Evolutionary conservation across 306 rosid species (phyloP).

Genomic region (Oemleria cerasiformis): DNA sequence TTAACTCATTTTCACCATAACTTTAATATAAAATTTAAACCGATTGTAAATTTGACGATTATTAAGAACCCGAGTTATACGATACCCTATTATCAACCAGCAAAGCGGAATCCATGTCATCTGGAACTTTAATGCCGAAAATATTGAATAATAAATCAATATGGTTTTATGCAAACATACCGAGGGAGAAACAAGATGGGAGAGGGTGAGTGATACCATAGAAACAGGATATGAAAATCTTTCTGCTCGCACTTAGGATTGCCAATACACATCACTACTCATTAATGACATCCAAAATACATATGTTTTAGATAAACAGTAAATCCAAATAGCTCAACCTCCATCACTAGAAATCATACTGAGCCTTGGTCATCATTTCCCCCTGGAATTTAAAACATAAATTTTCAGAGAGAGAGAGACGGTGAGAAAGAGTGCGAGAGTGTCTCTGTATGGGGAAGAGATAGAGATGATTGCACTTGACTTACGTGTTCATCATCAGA

Average conservation of each 20-base stretch:
- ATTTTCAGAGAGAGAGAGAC: background rate
- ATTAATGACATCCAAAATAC: constrained; percentile 6
- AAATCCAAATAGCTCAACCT: constrained; percentile 14
- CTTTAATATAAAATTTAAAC: no score
- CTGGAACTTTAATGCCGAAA: background rate
- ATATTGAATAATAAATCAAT: background rate
- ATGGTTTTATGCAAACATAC: no score
- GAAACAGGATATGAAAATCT: background rate
- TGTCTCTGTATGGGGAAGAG: background rate
- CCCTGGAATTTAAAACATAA: constrained; percentile 41
- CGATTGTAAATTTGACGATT: no score
- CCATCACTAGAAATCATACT: constrained; percentile 19
- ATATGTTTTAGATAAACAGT: background rate
- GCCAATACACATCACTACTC: constrained; percentile 2
- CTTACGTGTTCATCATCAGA: constrained; percentile 85
- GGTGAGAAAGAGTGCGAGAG: background rate
- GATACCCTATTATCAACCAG: no score
- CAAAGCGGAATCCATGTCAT: background rate
- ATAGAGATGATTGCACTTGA: constrained; percentile 11
- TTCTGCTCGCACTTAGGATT: constrained; percentile 2
- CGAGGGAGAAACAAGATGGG: background rate
- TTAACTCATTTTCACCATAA: no score
- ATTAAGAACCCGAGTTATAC: no score
- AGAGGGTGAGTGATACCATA: background rate
- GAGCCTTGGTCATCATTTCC: constrained; percentile 44